Base-by-base conservation (phyloP, 306 rosid genomes). In the Dalbergia cultrata region DNA sequence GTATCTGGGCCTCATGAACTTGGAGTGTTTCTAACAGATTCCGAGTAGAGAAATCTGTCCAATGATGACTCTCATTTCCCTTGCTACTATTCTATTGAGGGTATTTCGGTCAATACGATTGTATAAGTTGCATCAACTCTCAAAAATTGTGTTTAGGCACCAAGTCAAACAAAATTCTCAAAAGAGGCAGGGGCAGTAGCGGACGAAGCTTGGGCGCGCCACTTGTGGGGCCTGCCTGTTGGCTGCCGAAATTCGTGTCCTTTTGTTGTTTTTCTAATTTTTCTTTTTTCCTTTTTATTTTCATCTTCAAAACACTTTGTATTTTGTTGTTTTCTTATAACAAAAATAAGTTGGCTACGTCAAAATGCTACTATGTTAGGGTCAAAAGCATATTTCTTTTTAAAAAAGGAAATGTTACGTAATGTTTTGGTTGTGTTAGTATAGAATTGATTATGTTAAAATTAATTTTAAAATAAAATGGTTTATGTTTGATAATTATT, bases 151-250 rank as follows among this genome's bases (percentile, higher is more conserved):
- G 62, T 57, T 18, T 57, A 8, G 62, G 13, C 33, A 9, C 33
- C 5, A 71, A 45, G 13, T 69, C 14, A 22, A 22, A 19, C 47
- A 50, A 79, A 75, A 9, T 39, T 41, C 47, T 66, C 10, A 9
- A 60, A 26, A 21, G 17, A 16, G 47, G 14, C 14, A 5, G 47
- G 10, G 47, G 9, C 47, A 5, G 41, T 5, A 8, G 35, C 34
- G 4, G 41, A 31, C 17, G 41, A 61, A 61, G 64, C 16, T 39
- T n/a, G 35, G 21, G 65, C 57, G 62, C 74, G 39, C 72, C 64
- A 54, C 79, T 72, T 14, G 66, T 39, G 73, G 83, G 78, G 58
- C 60, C 79, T 8, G 16, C 26, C 22, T 52, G 39, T 59, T 78
- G 54, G 39, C 64, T 64, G 49, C 31, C 45, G 8, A 8, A 17